Evolutionary conservation across 192 early-diverging fungal species (phyloP), one percentile per base, ranked within the genome.

Genomic region (Coemansia sp.): DNA sequence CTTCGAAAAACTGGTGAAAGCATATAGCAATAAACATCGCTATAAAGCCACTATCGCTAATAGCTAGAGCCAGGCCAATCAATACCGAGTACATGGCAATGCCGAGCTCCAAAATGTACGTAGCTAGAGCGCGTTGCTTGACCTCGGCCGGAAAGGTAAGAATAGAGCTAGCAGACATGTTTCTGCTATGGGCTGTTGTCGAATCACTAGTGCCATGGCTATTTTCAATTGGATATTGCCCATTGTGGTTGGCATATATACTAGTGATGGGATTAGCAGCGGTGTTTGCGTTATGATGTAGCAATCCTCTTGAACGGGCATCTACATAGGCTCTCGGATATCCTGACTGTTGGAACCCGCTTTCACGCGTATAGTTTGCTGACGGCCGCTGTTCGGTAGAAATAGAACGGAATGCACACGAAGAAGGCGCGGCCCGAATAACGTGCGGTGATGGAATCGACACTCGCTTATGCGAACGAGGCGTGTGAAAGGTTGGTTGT

Each of bases 1-100:
- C 90, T 63, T 89, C 86, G 62, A 89, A 87, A 63, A 84, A 79
- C 74, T 91, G 89, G 69, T 80, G 80, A 60, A 91, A 88, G 18
- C 82, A 68, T 8, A 90, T 51, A 0, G 89, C 88, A 18, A 85
- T 59, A 12, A 86, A 71, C 16, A 92, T 62, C 2, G 77, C 74
- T 6, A 63, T 59, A 55, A 88, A 87, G 0, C 77, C 85, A 5
- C 42, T 28, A 50, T 68, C 59, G 33, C 55, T 65, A 19, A 65
- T 55, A 3, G 65, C 59, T 12, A 89, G 70, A 26, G 87, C 76
- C 50, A 91, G 65, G 9, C 89, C 89, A 18, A 91, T 85, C 12
- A 91, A 72, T 38, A 91, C 73, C 52, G 87, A 89, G 59, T 91
- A 87, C 44, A 86, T 60, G 2, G 84, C 81, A 44, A 91, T 88